Percentiles rank a stretch among this genome's conserved stretches.
Conservation (phyloP, 805 yeast species). For the Candida michaelii region DNA sequence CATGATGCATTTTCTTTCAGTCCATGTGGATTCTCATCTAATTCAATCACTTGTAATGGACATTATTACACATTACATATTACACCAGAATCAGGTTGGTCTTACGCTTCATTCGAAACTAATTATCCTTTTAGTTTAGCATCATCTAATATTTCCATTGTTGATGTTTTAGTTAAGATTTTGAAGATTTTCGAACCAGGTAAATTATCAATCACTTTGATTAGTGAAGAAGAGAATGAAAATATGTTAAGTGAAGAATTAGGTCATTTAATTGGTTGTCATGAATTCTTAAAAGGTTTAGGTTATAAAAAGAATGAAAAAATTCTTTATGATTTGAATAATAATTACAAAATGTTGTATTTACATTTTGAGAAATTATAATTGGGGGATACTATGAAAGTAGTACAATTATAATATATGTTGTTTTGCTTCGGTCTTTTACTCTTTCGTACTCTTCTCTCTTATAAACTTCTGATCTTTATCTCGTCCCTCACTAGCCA, state of each 20-base stretch:
- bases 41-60: constrained; percentile 58
- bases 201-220: constrained; percentile 57
- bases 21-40: constrained; percentile 95
- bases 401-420: constrained; percentile 14
- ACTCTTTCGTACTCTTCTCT: no score
- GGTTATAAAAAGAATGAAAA: constrained; percentile 64
- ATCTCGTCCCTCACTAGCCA: no score
- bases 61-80: constrained; percentile 81
- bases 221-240: constrained; percentile 24
- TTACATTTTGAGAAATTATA: constrained; percentile 52
- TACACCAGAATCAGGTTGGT: constrained; percentile 92
- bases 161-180: constrained; percentile 59
- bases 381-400: constrained; percentile 23
- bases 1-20: constrained; percentile 89
- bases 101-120: constrained; percentile 94
- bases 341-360: constrained; percentile 69
- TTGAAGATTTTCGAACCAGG: constrained; percentile 70
- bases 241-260: constrained; percentile 11
- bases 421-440: neutral
- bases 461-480: no score
- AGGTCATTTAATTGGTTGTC: constrained; percentile 19
- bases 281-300: constrained; percentile 29
- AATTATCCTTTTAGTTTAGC: constrained; percentile 57
- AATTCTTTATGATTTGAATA: constrained; percentile 69
- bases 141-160: constrained; percentile 39